Percentiles rank a stretch among this genome's conserved stretches.
phyloP scores from a whole-genome alignment of 2,329 filamentous ascomycete species.

The Juglanconis sp. region DNA sequence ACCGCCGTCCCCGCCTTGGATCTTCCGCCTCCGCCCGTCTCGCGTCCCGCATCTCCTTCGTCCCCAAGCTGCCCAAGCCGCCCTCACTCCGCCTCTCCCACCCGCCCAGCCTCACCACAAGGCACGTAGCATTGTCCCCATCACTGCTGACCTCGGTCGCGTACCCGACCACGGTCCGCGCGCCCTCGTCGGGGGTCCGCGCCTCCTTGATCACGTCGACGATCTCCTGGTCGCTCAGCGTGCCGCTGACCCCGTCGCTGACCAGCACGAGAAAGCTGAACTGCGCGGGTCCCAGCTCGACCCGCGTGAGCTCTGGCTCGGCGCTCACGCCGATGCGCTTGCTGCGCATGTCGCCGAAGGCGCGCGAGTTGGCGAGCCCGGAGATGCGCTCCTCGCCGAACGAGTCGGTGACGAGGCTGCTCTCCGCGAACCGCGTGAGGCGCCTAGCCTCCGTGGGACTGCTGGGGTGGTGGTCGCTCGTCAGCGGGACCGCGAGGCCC shows the following conservation, averaged over 20 bases:
- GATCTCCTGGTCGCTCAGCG: slow-evolving; percentile 87
- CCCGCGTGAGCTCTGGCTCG: slow-evolving; percentile 80
- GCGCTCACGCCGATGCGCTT: slow-evolving; percentile 94
- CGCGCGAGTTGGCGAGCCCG: slow-evolving; percentile 87
- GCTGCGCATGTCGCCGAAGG: slow-evolving; percentile 87
- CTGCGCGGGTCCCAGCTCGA: slow-evolving; percentile 78
- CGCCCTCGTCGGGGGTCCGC: slow-evolving; percentile 81
- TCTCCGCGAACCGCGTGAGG: slow-evolving; percentile 73
- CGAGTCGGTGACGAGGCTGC: slow-evolving; percentile 82
- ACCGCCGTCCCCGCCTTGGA: slow-evolving; percentile 66
- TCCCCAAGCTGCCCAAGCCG: slow-evolving; percentile 82
- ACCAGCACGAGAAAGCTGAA: slow-evolving; percentile 87
- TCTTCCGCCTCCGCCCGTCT: slow-evolving; percentile 76
- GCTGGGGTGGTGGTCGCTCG: slow-evolving; percentile 90
- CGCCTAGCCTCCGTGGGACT: slow-evolving; percentile 78
- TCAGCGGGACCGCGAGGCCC: slow-evolving; percentile 75
- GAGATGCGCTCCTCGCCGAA: slow-evolving; percentile 96
- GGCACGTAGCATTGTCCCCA: slow-evolving; percentile 67
- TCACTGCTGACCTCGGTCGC: slow-evolving; percentile 75
- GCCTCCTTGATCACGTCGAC: slow-evolving; percentile 95
- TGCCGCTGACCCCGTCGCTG: slow-evolving; percentile 84
- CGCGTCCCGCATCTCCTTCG: slow-evolving; percentile 86
- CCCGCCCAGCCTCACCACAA: slow-evolving; percentile 64
- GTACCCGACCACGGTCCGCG: slow-evolving; percentile 75
- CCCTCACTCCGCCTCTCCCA: slow-evolving; percentile 77